phyloP scores from a whole-genome alignment of 1,284 basidiomycete species.

The Quambalaria eucalypti region DNA sequence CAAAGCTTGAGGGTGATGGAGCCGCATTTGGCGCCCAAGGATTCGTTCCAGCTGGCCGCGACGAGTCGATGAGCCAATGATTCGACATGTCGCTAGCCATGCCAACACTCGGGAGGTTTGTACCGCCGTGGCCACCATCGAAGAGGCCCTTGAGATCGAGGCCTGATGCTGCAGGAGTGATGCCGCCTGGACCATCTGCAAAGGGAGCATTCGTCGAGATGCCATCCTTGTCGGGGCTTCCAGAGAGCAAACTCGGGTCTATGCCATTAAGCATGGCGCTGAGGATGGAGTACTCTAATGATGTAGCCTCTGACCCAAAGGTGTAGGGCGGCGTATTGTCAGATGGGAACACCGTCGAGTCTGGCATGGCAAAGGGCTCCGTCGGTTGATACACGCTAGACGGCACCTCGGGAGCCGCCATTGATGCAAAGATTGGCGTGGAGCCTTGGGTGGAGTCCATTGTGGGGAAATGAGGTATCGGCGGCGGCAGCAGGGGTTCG shows the following conservation, averaged over 20 bases:
- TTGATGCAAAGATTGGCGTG: background rate
- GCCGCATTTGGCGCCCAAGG: background rate
- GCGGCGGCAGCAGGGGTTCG: background rate
- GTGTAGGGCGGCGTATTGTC: background rate
- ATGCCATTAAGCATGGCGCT: constrained; percentile 64
- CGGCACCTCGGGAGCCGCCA: no score
- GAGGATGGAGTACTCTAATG: constrained; percentile 82
- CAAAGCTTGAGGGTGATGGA: no score
- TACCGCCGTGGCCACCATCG: background rate
- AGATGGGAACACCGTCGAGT: no score
- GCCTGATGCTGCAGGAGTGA: background rate
- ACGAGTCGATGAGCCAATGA: background rate
- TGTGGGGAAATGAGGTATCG: background rate
- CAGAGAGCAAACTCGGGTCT: constrained; percentile 20
- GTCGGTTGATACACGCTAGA: background rate
- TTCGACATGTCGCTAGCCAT: background rate
- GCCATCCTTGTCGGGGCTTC: constrained; percentile 1
- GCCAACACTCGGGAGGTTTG: background rate
- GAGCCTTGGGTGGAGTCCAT: background rate
- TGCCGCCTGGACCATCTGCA: background rate
- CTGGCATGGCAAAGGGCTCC: background rate
- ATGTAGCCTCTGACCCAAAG: constrained; percentile 76
- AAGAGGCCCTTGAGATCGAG: background rate
- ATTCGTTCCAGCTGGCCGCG: background rate
- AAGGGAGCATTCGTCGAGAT: background rate